These are phyloP conservation scores for Phalaenopsis equestris DNA, from an alignment of 106 monocot genomes.

Conservation along the genomic window DNA sequence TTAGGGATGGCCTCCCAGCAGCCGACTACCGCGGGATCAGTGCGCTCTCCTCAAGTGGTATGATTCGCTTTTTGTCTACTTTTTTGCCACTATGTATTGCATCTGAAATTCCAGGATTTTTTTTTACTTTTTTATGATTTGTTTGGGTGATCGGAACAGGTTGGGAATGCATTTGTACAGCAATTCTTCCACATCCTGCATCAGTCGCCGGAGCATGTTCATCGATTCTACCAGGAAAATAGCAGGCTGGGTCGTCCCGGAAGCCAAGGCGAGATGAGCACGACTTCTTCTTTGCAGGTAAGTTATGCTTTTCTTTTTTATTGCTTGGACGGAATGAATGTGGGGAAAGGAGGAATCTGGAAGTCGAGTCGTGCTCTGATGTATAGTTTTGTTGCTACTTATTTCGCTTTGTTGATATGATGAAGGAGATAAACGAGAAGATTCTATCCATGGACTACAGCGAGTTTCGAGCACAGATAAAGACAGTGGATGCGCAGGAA, in stretches of 20 bases:
- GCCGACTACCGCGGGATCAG: conserved; percentile 9
- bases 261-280: conserved; percentile 25
- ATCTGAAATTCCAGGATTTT: neutral
- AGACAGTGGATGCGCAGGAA: conserved; percentile 63
- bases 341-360: neutral
- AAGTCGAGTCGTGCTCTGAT: neutral
- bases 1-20: conserved; percentile 18
- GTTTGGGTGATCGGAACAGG: conserved; percentile 17
- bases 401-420: neutral
- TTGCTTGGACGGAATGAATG: neutral
- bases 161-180: conserved; percentile 58
- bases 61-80: neutral
- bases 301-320: neutral
- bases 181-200: conserved; percentile 55
- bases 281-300: conserved; percentile 39
- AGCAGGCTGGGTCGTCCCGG: conserved; percentile 51
- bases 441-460: conserved; percentile 50
- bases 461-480: conserved; percentile 42
- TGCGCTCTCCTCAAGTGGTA: conserved; percentile 21
- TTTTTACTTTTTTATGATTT: neutral
- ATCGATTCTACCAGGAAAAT: conserved; percentile 48
- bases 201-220: conserved; percentile 40
- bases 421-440: conserved; percentile 69
- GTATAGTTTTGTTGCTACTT: neutral
- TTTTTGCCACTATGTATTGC: neutral